Conservation (phyloP, 2,329 filamentous ascomycete genomes). For the Davidsoniella eucalypti region DNA sequence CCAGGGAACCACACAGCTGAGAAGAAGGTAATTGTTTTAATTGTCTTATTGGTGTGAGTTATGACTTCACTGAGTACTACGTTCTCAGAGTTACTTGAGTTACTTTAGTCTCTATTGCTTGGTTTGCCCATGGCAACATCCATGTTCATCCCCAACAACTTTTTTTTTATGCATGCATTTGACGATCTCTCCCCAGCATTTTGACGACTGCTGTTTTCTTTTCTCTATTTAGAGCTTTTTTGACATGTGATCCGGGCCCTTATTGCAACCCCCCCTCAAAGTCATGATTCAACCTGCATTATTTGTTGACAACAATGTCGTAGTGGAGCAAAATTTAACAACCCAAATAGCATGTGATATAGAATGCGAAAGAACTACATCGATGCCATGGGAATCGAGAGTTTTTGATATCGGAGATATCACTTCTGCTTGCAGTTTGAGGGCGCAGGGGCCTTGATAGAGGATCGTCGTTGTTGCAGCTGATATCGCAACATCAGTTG, state of each 20-base stretch:
- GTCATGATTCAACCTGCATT: not conserved
- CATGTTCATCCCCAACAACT: not conserved
- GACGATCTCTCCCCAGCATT: not conserved
- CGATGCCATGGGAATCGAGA: too few species aligned
- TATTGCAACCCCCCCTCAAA: too few species aligned
- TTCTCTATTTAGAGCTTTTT: not conserved
- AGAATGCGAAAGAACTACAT: not conserved
- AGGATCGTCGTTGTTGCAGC: not conserved
- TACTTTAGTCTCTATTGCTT: not conserved
- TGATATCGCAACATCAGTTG: conserved; percentile 1
- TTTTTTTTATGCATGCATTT: too few species aligned
- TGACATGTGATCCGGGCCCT: too few species aligned
- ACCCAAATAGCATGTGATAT: not conserved
- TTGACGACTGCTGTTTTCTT: not conserved
- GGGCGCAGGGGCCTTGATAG: not conserved
- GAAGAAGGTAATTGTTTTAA: not conserved
- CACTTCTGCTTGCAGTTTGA: not conserved
- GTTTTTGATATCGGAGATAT: not conserved
- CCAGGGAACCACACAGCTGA: not conserved
- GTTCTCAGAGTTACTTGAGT: too few species aligned
- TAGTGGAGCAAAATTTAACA: not conserved
- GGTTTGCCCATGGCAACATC: not conserved
- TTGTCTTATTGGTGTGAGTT: too few species aligned
- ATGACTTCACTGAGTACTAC: too few species aligned
- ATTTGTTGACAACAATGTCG: not conserved